A percentile compares a stretch with the other conserved stretches of the same genome.
phyloP scores from a whole-genome alignment of 257 asterid species.

The Marsdenia floribunda region DNA sequence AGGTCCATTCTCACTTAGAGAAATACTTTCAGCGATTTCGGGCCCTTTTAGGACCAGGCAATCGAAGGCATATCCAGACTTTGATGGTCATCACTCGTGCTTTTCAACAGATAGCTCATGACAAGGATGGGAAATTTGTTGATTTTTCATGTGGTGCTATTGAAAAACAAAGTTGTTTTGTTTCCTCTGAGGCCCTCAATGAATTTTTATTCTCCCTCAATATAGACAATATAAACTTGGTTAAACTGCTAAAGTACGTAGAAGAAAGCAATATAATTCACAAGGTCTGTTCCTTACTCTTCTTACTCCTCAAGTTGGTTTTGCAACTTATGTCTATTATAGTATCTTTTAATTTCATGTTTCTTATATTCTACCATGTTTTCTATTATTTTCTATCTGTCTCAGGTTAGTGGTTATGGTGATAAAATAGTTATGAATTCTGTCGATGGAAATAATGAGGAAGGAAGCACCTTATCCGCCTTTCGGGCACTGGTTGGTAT shows the following conservation, averaged over 20 bases:
- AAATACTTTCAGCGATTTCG: slow-evolving; percentile 60
- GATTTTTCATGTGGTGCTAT: slow-evolving; percentile 30
- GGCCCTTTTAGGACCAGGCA: slow-evolving; percentile 83
- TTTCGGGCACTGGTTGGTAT: slow-evolving; percentile 63
- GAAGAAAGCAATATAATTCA: slow-evolving; percentile 79
- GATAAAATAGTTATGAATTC: slow-evolving; percentile 47
- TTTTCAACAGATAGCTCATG: slow-evolving; percentile 43
- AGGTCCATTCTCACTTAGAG: slow-evolving; percentile 60
- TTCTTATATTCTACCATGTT: slow-evolving; percentile 7
- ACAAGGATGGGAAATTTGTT: slow-evolving; percentile 25
- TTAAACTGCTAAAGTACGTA: slow-evolving; percentile 58
- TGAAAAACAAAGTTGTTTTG: slow-evolving; percentile 33
- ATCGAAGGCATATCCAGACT: slow-evolving; percentile 90
- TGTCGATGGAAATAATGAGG: slow-evolving; percentile 31
- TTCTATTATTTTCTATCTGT: slow-evolving; percentile 14
- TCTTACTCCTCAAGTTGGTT: neutral
- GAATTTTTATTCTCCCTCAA: slow-evolving; percentile 83
- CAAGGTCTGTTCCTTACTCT: slow-evolving; percentile 47
- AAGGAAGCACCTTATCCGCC: slow-evolving; percentile 73
- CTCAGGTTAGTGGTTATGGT: slow-evolving; percentile 82
- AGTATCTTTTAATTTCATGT: neutral
- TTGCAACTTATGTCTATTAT: slow-evolving; percentile 12
- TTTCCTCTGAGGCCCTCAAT: slow-evolving; percentile 59
- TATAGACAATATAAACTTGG: slow-evolving; percentile 89
- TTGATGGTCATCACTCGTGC: slow-evolving; percentile 68